phyloP scores from a whole-genome alignment of 2,329 filamentous ascomycete species.

The Phaeosphaeria sp. region DNA sequence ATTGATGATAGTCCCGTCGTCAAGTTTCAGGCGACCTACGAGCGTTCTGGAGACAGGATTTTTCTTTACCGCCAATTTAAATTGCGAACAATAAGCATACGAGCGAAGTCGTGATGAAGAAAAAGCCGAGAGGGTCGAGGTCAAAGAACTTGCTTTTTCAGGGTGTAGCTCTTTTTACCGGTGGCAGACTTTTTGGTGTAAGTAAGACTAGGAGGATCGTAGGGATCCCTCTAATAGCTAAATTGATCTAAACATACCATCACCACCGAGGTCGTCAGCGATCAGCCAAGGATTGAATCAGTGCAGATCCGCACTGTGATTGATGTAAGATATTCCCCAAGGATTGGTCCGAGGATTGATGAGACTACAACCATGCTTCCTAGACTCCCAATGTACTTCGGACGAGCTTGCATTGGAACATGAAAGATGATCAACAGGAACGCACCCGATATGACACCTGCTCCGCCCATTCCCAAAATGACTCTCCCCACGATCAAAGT shows the following conservation, averaged over 20 bases:
- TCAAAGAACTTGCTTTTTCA: constrained; percentile 32
- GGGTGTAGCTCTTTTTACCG: background rate
- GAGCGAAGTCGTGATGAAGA: constrained; percentile 43
- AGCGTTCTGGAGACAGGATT: too few relatives aligned
- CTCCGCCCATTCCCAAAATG: constrained; percentile 51
- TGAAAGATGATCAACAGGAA: constrained; percentile 47
- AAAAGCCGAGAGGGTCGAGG: constrained; percentile 40
- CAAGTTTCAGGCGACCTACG: too few relatives aligned
- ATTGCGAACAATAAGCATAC: constrained; percentile 37
- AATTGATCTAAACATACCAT: constrained; percentile 35
- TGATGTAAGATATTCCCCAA: constrained; percentile 58
- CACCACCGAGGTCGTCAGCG: constrained; percentile 54
- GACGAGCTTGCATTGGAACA: constrained; percentile 48
- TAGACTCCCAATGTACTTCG: constrained; percentile 52
- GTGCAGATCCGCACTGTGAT: constrained; percentile 39
- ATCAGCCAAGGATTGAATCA: background rate
- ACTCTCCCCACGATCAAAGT: constrained; percentile 55
- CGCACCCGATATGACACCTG: constrained; percentile 42
- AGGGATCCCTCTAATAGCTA: constrained; percentile 20
- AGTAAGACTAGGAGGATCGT: constrained; percentile 4
- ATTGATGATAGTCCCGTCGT: too few relatives aligned
- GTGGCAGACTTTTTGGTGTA: background rate
- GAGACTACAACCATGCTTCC: constrained; percentile 52
- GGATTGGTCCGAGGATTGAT: constrained; percentile 10
- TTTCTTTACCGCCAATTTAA: constrained; percentile 35